phyloP scores from a whole-genome alignment of 1,139 yeast species.

The Candida tunisiensis region DNA sequence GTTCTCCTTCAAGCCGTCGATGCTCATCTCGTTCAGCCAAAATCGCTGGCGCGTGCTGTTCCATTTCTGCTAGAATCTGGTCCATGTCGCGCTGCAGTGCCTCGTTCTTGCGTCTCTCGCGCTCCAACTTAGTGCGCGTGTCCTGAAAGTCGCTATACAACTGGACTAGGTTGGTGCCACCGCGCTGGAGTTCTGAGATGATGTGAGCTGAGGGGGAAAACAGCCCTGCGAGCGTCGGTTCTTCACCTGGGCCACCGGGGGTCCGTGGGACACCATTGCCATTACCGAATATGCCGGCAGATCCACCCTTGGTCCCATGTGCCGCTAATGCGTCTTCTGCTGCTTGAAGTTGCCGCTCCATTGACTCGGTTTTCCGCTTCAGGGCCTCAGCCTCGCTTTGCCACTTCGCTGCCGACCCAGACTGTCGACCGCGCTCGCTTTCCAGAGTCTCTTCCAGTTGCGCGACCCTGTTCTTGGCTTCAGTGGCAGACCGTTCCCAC shows the following conservation, averaged over 20 bases:
- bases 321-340: slow-evolving; percentile 9
- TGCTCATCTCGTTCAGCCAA: slow-evolving; percentile 47
- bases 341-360: slow-evolving; percentile 13
- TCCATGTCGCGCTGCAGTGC: slow-evolving; percentile 56
- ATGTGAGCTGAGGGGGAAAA: slow-evolving; percentile 28
- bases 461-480: slow-evolving; percentile 12
- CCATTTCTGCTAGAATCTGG: slow-evolving; percentile 57
- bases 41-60: slow-evolving; percentile 63
- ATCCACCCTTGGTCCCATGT: too few species aligned
- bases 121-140: slow-evolving; percentile 47
- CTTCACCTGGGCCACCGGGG: background rate
- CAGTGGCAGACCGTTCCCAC: slow-evolving; percentile 31
- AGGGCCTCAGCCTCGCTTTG: slow-evolving; percentile 15
- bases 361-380: slow-evolving; percentile 10
- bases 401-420: slow-evolving; percentile 16
- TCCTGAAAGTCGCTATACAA: slow-evolving; percentile 47
- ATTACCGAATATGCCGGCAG: background rate
- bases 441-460: slow-evolving; percentile 30
- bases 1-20: slow-evolving; percentile 28
- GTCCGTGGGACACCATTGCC: background rate
- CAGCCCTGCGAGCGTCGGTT: slow-evolving; percentile 7
- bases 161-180: slow-evolving; percentile 47
- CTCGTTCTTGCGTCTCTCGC: slow-evolving; percentile 58
- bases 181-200: slow-evolving; percentile 31
- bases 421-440: slow-evolving; percentile 17